Evolutionary conservation across 805 yeast species (phyloP), one percentile per base, ranked within the genome.

Genomic region (Metschnikowia bowlesiae): DNA sequence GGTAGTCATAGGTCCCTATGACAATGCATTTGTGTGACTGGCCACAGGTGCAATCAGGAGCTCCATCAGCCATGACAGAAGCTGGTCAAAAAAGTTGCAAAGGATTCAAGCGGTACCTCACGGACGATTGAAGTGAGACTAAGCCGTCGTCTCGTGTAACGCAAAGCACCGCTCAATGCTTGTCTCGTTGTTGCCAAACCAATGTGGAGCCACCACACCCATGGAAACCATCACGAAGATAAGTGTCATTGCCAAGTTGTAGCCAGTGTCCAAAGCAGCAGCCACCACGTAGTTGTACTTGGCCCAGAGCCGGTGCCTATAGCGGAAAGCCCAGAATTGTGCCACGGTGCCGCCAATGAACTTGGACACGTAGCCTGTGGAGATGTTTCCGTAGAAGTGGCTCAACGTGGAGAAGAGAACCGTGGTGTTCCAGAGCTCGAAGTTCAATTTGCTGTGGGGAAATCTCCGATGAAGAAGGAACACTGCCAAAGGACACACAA

Each of bases 251-350:
- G 79, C 65, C 39, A 78, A 56, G 52, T 76, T 77, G 60, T 70
- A 75, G 4, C 81, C 82, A 0, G 81, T 75, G 52, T 77, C 81
- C 53, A 75, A 68, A 0, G 81, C 80, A 2, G 82, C 81, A 1
- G 81, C 81, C 28, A 75, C 55, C 11, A 76, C 69, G 58, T 76
- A 78, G 48, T 78, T 77, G 58, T 68, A 78, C 50, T 60, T 65
- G 55, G 68, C 70, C 73, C 80, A 78, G 26, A 69, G 42, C 2
- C 55, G 51, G 49, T 71, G 73, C 39, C 62, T 68, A 55, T 71
- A 75, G 31, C 69, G 65, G 56, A 57, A 73, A 11, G 70, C 64
- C 59, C 73, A 77, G 59, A 65, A 73, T 80, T 76, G 77, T 18
- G 80, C 69, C 42, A 69, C 62, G 0, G 80, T 71, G 8, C 80